Conservation (phyloP, 139 green algal genomes). For the Parachlorella kessleri region DNA sequence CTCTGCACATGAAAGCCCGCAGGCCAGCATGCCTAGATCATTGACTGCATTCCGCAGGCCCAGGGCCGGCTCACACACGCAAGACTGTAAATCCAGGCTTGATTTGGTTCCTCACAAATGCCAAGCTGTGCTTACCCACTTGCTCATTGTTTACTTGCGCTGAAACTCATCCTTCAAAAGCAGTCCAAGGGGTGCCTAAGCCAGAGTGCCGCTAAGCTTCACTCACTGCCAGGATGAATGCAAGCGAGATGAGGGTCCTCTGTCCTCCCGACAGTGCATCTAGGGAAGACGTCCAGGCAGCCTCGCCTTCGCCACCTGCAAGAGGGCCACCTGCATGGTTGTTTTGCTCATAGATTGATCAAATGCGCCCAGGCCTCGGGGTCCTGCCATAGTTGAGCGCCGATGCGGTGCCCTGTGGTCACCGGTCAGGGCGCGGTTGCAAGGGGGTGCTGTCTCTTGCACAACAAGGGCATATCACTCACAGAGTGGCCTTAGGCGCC, state of each 20-base stretch:
- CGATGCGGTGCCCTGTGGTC: too few relatives aligned
- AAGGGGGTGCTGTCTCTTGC: too few relatives aligned
- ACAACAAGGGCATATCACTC: too few relatives aligned
- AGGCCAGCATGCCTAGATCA: too few relatives aligned
- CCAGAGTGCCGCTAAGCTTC: too few relatives aligned
- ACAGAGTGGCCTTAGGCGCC: background rate
- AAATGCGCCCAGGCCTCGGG: background rate
- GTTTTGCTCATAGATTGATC: background rate
- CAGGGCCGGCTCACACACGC: too few relatives aligned
- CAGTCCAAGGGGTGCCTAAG: too few relatives aligned
- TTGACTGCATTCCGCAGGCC: background rate
- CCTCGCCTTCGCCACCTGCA: background rate
- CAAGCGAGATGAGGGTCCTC: slow-evolving; percentile 62
- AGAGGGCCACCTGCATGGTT: background rate
- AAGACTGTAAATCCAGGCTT: background rate
- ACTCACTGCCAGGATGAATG: slow-evolving; percentile 51
- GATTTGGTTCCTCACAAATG: background rate
- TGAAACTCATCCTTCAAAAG: too few relatives aligned
- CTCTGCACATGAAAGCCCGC: too few relatives aligned
- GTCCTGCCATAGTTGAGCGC: too few relatives aligned
- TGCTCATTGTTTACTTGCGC: too few relatives aligned
- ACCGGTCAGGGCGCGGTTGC: background rate
- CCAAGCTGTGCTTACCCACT: background rate
- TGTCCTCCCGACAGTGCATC: slow-evolving; percentile 61
- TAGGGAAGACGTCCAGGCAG: background rate